phyloP scores from a whole-genome alignment of 805 yeast genomes.

The Millerozyma acaciae region DNA sequence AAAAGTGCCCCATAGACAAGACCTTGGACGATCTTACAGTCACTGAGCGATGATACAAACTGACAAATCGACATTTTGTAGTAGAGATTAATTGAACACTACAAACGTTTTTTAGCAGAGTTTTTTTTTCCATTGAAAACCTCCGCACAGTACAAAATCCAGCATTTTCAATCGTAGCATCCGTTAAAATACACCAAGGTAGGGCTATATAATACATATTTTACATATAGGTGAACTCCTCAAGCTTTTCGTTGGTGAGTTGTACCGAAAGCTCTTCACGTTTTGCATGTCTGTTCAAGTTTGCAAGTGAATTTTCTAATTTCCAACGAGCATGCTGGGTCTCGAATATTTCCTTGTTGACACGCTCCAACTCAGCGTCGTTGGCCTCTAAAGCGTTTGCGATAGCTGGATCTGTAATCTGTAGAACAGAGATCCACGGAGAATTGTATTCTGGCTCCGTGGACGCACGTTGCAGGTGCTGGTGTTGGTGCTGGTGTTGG shows the following conservation, averaged over 20 bases:
- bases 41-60: slow-evolving; percentile 10
- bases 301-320: slow-evolving; percentile 15
- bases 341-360: slow-evolving; percentile 22
- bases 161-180: too few relatives aligned
- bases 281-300: slow-evolving; percentile 20
- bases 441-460: too few relatives aligned
- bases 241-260: slow-evolving; percentile 46
- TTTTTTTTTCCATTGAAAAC: neutral
- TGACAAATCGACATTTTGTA: slow-evolving; percentile 9
- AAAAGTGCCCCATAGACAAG: slow-evolving; percentile 36
- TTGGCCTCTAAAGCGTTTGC: slow-evolving; percentile 22
- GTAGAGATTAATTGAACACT: neutral
- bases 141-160: too few relatives aligned
- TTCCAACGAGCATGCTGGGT: slow-evolving; percentile 22
- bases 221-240: slow-evolving; percentile 42
- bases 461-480: too few relatives aligned
- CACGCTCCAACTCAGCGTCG: slow-evolving; percentile 20
- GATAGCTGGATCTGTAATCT: slow-evolving; percentile 22
- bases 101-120: slow-evolving; percentile 1
- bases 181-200: slow-evolving; percentile 1
- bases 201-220: slow-evolving; percentile 2
- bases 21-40: slow-evolving; percentile 11
- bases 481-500: too few relatives aligned
- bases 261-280: slow-evolving; percentile 34
- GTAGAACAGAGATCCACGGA: slow-evolving; percentile 33